phyloP scores from a whole-genome alignment of 371 early-diverging fungal species.

The Scutellospora calospora region DNA sequence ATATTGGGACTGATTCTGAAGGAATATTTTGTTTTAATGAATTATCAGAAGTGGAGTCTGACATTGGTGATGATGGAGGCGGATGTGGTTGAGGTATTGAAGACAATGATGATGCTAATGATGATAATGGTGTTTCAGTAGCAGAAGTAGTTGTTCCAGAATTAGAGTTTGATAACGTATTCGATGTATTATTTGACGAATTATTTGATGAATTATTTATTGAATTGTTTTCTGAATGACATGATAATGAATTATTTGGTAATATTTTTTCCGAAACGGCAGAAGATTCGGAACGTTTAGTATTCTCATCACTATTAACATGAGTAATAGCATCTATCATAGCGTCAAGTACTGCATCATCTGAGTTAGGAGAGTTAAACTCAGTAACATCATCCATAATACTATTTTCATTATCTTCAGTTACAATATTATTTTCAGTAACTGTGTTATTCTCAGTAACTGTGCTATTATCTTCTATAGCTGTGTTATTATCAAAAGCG shows the following conservation, averaged over 20 bases:
- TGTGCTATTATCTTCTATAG: neutral
- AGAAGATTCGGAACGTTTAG: neutral
- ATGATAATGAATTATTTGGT: neutral
- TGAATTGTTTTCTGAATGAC: neutral
- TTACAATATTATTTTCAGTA: neutral
- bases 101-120: neutral
- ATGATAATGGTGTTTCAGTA: constrained; percentile 19
- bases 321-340: neutral
- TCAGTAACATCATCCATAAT: neutral
- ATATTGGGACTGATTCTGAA: neutral
- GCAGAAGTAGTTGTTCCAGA: neutral
- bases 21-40: neutral
- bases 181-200: neutral
- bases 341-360: neutral
- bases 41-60: neutral
- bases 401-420: neutral
- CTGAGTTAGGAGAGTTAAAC: neutral
- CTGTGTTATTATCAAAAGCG: neutral
- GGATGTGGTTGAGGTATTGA: constrained; percentile 6
- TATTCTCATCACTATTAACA: neutral
- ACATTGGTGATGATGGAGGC: constrained; percentile 2
- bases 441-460: neutral
- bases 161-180: neutral
- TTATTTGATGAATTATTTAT: neutral
- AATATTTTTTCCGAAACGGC: neutral